Base-by-base conservation (phyloP, 768 basidiomycete genomes). In the Dentipellis sp. region DNA sequence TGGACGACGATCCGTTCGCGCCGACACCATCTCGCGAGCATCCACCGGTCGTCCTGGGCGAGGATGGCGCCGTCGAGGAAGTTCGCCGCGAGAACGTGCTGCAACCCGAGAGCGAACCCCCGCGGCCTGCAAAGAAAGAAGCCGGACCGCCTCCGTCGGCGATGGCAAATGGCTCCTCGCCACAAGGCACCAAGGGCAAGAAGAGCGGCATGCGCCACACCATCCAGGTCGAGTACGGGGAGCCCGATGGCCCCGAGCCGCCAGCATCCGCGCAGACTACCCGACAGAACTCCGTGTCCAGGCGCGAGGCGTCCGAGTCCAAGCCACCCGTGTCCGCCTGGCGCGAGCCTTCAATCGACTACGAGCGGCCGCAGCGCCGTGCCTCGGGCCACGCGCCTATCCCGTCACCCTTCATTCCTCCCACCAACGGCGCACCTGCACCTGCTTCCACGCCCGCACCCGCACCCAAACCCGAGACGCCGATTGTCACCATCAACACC, bases 161-260 rank as follows among this genome's bases (percentile, higher is more conserved):
- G 14, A 29, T 38, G 11, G 62, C 62, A 54, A 70, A 72, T 57
- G 77, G 74, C 59, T 65, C 70, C 12, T 74, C 69, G 14, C 63
- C 70, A 4, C 74, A 85, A 50, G 56, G 67, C 34, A 66, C 73
- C 51, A 55, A 55, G 55, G 81, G 80, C 66, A 73, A 77, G 60
- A 81, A 74, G 58, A 46, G 71, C 2, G 76, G 76, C 53, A 85
- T 88, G 69, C 76, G 93, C 50, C 94, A 98, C 70, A 98, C 97
- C 10, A 91, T 98, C 49, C 97, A 98, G 69, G 88, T 98, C 57
- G 97, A 99, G 70, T 98, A 97, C 64, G 88, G 87, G 56, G 84
- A 85, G 55, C 78, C 78, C 5, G 67, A 68, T n/a, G 17, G 59
- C 42, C 36, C 21, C 22, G 67, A 66, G 12, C 64, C 47, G 10